A percentile compares a stretch with the other conserved stretches of the same genome.
phyloP scores from a whole-genome alignment of 768 basidiomycete genomes.

The Pilatotrama ljubarskyi region DNA sequence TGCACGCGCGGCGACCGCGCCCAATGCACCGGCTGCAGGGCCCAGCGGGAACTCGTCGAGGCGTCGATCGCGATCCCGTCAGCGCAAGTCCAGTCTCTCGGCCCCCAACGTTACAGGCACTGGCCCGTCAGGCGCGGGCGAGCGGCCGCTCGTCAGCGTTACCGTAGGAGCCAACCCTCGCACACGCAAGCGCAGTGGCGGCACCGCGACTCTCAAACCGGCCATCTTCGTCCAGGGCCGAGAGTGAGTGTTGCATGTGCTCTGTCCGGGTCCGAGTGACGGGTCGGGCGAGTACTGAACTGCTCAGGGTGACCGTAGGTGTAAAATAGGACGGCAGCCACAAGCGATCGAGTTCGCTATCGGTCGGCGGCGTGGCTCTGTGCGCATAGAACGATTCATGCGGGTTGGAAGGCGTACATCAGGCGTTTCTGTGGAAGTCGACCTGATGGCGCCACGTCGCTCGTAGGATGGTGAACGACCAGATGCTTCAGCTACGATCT shows the following conservation, averaged over 20 bases:
- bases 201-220: slow-evolving; percentile 25
- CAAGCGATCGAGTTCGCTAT: not conserved
- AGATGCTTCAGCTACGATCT: not conserved
- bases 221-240: slow-evolving; percentile 30
- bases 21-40: slow-evolving; percentile 5
- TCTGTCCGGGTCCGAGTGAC: not conserved
- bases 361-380: not conserved
- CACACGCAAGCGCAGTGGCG: slow-evolving; percentile 26
- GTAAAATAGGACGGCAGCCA: slow-evolving; percentile 9
- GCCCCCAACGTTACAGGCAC: not conserved
- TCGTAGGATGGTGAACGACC: slow-evolving; percentile 8
- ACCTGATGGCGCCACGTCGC: not conserved
- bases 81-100: slow-evolving; percentile 16
- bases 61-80: slow-evolving; percentile 22
- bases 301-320: slow-evolving; percentile 14
- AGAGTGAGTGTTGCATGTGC: slow-evolving; percentile 24
- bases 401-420: not conserved
- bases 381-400: not conserved
- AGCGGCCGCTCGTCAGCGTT: slow-evolving; percentile 28
- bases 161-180: slow-evolving; percentile 21
- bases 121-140: not conserved
- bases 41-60: slow-evolving; percentile 5
- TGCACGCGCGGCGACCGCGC: slow-evolving; percentile 22
- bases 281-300: slow-evolving; percentile 8
- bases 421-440: not conserved